A percentile compares a stretch with the other conserved stretches of the same genome.
Conservation (phyloP, 768 basidiomycete genomes). For the Phlegmacium glaucopus region DNA sequence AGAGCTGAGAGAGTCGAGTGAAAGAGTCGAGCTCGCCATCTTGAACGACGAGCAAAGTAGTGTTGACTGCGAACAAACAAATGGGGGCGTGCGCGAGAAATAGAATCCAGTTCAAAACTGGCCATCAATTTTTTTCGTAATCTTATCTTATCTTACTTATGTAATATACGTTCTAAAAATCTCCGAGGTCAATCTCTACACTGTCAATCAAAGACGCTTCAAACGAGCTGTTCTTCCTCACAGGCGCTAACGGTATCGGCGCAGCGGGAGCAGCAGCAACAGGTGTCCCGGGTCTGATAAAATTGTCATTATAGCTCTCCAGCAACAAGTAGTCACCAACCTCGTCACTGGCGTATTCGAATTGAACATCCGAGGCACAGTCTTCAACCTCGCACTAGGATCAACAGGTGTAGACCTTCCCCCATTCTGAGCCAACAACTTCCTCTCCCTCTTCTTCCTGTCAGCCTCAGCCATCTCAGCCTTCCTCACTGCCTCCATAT, state of each 20-base stretch:
- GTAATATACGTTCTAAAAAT: slow-evolving; percentile 46
- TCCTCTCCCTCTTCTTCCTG: slow-evolving; percentile 67
- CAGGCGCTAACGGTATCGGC: slow-evolving; percentile 13
- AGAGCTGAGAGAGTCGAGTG: slow-evolving; percentile 62
- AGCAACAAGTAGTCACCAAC: slow-evolving; percentile 34
- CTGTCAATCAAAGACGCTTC: slow-evolving; percentile 59
- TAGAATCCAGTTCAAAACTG: slow-evolving; percentile 20
- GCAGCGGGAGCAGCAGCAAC: slow-evolving; percentile 23
- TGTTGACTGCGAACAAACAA: slow-evolving; percentile 20
- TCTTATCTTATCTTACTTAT: slow-evolving; percentile 36
- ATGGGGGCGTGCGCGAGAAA: slow-evolving; percentile 41
- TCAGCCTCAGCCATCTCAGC: slow-evolving; percentile 72
- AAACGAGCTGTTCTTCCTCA: slow-evolving; percentile 38
- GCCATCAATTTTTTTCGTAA: slow-evolving; percentile 22
- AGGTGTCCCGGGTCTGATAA: slow-evolving; percentile 43
- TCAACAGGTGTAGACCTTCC: slow-evolving; percentile 44
- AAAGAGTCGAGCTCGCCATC: slow-evolving; percentile 59
- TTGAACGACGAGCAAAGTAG: slow-evolving; percentile 27
- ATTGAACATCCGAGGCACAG: slow-evolving; percentile 54
- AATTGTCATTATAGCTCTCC: not conserved
- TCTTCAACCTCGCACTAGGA: slow-evolving; percentile 68
- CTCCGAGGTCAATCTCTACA: slow-evolving; percentile 75
- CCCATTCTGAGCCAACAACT: slow-evolving; percentile 39
- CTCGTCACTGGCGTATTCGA: slow-evolving; percentile 51
- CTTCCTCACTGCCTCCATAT: slow-evolving; percentile 73